Evolutionary conservation across 2,329 filamentous ascomycete species (phyloP), one percentile per base, ranked within the genome.

Genomic region (Nectriaceae sp.): DNA sequence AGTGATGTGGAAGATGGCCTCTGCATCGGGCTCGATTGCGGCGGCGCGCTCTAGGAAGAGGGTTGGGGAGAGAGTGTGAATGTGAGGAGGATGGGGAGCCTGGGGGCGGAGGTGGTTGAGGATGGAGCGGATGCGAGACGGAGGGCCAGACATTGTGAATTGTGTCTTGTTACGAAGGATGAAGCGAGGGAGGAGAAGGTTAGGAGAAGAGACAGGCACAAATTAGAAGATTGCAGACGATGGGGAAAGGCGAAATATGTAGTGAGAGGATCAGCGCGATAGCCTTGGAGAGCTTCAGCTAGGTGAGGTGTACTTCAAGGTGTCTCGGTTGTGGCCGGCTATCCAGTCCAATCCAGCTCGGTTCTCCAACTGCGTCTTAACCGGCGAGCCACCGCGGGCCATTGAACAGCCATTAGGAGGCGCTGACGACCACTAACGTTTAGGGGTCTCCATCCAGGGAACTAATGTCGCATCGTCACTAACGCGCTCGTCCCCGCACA

Each of bases 11-110:
- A 91, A 86, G 64, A 97, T 88, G 29, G 92, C 93, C 57, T 86
- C 79, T 11, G 89, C 90, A 64, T 92, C 76, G 5, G 93, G 93
- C 70, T 97, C 93, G 62, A 97, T 94, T 39, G 82, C 77, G 5
- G 92, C 92, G 16, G 93, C 91, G 44, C 93, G 86, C 56, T 89
- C 88, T 19, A 96, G 76, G 67, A 96, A 97, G 69, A 84, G 86
- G 3, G 92, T 96, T 0, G 93, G 93, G 2, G 90, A 92, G 22
- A 97, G 82, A 15, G 87, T 83, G 70, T 93, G 88, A 62, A 88
- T 80, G 68, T 90, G 83, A 63, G 75, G 69, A 55, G 75, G 75
- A 52, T 75, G 71, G 47, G 58, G 70, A 13, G 70, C 68, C 22
- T 61, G 55, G 31, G 69, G 66, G 21, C 69, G 60, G 31, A 80